Evolutionary conservation across 352 stramenopile genomes (phyloP), one percentile per base, ranked within the genome.

Genomic region (Vaucheria bursata): DNA sequence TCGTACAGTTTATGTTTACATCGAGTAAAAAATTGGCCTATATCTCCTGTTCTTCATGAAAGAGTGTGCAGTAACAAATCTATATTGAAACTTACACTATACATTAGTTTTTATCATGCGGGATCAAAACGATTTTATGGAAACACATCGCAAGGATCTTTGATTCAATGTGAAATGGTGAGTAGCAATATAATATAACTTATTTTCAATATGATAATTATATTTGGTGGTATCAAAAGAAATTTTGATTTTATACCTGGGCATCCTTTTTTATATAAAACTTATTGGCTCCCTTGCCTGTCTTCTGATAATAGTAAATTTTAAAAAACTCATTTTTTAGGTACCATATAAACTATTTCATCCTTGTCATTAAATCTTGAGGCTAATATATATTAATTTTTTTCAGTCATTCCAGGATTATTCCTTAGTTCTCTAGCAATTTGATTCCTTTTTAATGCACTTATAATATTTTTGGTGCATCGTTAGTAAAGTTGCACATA

Each of bases 31-130:
- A 67, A 73, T 5, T 83, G 78, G 78, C 38, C 36, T 33, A 73
- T 83, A 37, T 73, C 78, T 31, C 68, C 71, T 4, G 64, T 75
- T 12, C 64, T 83, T 36, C 66, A 73, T 1, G 34, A 72, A 29
- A 50, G 78, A 31, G 59, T 50, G 25, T 69, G 73, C 29, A 40
- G 7, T 32, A 50, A 8, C 37, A 66, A 73, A 18, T 34, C 73
- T 36, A 36, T 18, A 4, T 68, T 83, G 31, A 72, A 68, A 1
- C 80, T 73, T 59, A 80, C 78, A 1, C 52, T 83, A 39, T 74
- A 65, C 25, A 50, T 83, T 45, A 83, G 78, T 67, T 77, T 83
- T n/a, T 83, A 83, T 40, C 78, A 83, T 59, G 78, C 78, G 1
- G 78, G 73, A n/a, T 83, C 78, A 37, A 74, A 73, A 32, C 38